These are phyloP conservation scores for Gloeostereum incarnatum DNA, from an alignment of 768 basidiomycete species.

Conservation along the genomic window DNA sequence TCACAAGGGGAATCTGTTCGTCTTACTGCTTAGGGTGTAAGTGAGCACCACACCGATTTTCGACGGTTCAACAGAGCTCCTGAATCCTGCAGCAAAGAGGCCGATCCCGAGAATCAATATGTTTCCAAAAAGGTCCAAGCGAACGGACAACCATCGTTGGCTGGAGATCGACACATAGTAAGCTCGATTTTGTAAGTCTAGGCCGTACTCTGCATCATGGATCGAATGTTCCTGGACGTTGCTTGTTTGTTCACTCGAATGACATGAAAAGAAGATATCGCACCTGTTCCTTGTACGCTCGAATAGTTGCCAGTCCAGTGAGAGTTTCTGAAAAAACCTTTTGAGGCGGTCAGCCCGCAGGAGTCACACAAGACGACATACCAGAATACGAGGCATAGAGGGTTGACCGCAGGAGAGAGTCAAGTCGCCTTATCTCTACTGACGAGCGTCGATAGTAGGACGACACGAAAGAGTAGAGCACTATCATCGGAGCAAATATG, in stretches of 20 bases:
- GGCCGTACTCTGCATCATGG: slow-evolving; percentile 23
- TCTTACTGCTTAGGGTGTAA: slow-evolving; percentile 39
- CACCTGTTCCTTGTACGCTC: slow-evolving; percentile 24
- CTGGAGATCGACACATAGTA: slow-evolving; percentile 32
- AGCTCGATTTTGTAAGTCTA: slow-evolving; percentile 27
- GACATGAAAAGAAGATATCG: neutral
- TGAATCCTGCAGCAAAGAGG: slow-evolving; percentile 36
- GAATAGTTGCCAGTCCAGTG: slow-evolving; percentile 26
- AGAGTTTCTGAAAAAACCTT: slow-evolving; percentile 27
- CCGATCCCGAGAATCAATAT: slow-evolving; percentile 37
- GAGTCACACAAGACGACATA: slow-evolving; percentile 1
- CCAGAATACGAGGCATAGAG: slow-evolving; percentile 23
- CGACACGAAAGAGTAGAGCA: slow-evolving; percentile 24
- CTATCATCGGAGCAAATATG: slow-evolving; percentile 23
- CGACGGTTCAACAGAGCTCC: slow-evolving; percentile 25
- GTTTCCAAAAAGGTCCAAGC: slow-evolving; percentile 38
- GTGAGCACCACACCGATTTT: slow-evolving; percentile 49
- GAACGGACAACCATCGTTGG: slow-evolving; percentile 30
- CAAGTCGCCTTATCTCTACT: slow-evolving; percentile 28
- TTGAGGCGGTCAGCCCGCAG: neutral
- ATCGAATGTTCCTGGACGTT: slow-evolving; percentile 22
- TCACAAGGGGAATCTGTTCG: slow-evolving; percentile 7
- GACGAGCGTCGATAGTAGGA: slow-evolving; percentile 27
- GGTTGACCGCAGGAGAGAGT: slow-evolving; percentile 26
- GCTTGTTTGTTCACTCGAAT: neutral